These are phyloP conservation scores for Cladorrhinum sp. DNA, from an alignment of 2,329 filamentous ascomycete genomes.

Conservation along the genomic window DNA sequence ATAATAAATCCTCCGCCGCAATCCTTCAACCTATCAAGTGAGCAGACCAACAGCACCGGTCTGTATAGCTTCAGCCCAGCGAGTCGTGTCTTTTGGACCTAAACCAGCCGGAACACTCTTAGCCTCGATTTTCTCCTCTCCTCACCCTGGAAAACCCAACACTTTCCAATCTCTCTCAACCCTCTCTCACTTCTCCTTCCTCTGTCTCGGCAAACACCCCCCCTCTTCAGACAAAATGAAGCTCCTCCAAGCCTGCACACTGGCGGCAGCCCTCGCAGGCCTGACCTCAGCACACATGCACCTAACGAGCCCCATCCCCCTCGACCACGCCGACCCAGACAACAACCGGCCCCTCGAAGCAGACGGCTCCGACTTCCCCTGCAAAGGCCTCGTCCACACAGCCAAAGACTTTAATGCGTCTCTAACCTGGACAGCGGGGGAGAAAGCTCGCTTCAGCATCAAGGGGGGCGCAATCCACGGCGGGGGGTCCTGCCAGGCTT, in stretches of 20 bases:
- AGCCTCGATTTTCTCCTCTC: background rate
- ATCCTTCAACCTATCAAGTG: too few relatives aligned
- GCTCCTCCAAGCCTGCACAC: conserved; percentile 31
- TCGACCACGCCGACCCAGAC: background rate
- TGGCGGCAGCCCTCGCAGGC: conserved; percentile 27
- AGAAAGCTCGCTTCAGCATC: conserved; percentile 60
- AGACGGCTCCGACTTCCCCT: conserved; percentile 67
- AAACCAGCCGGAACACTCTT: conserved; percentile 1
- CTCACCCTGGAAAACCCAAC: background rate
- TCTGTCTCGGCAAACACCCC: background rate
- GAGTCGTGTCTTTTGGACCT: background rate
- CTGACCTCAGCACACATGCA: conserved; percentile 50
- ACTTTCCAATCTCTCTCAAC: background rate
- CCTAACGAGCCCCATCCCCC: conserved; percentile 48
- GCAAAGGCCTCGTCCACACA: conserved; percentile 61
- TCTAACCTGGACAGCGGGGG: conserved; percentile 60
- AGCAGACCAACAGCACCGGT: background rate
- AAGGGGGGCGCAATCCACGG: conserved; percentile 60
- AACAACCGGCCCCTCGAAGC: conserved; percentile 49
- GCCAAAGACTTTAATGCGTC: conserved; percentile 49
- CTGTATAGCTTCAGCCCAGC: background rate
- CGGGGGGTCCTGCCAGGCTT: conserved; percentile 73
- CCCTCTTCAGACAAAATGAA: too few relatives aligned
- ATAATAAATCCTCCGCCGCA: too few relatives aligned
- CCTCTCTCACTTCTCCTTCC: background rate